Evolutionary conservation across 768 basidiomycete genomes (phyloP).

Genomic region (Epithele typhae): DNA sequence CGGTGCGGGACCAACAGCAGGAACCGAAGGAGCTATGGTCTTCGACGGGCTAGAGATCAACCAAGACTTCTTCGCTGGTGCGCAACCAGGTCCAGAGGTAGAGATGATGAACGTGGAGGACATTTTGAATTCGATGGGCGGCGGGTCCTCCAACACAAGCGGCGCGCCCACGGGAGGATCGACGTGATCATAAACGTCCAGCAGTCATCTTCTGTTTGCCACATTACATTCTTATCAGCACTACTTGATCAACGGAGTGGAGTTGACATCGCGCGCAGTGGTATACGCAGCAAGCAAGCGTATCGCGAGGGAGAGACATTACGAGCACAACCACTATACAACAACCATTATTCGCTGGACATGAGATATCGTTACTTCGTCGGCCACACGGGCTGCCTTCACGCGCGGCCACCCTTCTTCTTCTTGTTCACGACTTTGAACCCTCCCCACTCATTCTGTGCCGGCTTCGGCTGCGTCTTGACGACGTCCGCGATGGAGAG

Average conservation of each 20-base stretch:
- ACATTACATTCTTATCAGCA: constrained; percentile 1
- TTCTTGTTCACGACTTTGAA: constrained; percentile 96
- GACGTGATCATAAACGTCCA: no score
- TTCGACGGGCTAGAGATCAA: constrained; percentile 48
- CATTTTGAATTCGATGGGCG: no score
- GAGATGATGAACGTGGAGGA: no score
- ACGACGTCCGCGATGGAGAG: constrained; percentile 87
- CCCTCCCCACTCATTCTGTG: constrained; percentile 69
- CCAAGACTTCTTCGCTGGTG: constrained; percentile 40
- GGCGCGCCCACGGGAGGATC: no score
- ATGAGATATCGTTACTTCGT: neutral
- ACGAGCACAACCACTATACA: constrained; percentile 15
- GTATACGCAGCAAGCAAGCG: constrained; percentile 7
- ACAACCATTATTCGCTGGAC: constrained; percentile 9
- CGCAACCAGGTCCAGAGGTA: neutral
- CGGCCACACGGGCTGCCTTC: constrained; percentile 11
- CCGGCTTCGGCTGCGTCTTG: constrained; percentile 76
- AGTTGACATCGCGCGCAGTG: constrained; percentile 1
- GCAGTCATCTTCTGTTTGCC: no score
- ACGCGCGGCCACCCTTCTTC: constrained; percentile 73
- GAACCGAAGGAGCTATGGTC: no score
- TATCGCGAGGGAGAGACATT: no score
- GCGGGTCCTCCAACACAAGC: no score
- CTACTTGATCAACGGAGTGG: constrained; percentile 4
- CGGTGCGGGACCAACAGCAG: no score